These are phyloP conservation scores for Ogataea glucozyma DNA, from an alignment of 805 yeast genomes.

Conservation along the genomic window DNA sequence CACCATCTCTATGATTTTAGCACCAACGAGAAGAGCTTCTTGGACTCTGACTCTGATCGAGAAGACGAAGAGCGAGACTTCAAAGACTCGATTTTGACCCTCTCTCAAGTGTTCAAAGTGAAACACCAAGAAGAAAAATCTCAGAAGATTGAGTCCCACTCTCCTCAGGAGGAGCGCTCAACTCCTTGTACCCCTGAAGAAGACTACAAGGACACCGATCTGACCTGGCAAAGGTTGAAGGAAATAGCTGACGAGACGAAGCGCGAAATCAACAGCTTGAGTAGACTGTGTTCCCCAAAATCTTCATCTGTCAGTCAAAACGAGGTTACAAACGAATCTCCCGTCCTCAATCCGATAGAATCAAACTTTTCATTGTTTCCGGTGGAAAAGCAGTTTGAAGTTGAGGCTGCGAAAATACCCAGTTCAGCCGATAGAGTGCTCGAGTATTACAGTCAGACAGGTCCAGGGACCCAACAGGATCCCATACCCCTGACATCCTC, in stretches of 20 bases:
- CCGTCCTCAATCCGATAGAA: not conserved
- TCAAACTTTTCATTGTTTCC: constrained; percentile 19
- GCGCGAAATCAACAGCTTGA: not conserved
- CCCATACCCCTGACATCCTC: constrained; percentile 20
- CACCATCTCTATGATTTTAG: constrained; percentile 22
- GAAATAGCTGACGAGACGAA: constrained; percentile 8
- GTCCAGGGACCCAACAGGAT: constrained; percentile 19
- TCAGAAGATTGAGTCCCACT: not conserved
- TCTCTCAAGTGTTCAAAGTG: constrained; percentile 20
- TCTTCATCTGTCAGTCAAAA: no score
- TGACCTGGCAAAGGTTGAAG: constrained; percentile 11
- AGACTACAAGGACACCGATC: constrained; percentile 11
- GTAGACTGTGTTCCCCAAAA: no score
- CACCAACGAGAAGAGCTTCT: constrained; percentile 19
- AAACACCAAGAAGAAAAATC: not conserved
- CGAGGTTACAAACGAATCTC: not conserved
- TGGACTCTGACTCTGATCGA: constrained; percentile 17
- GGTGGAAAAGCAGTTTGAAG: not conserved
- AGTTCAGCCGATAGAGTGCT: not conserved
- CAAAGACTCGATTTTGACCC: constrained; percentile 15
- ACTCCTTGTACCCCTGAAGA: constrained; percentile 21
- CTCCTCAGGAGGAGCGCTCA: constrained; percentile 3
- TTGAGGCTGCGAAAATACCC: constrained; percentile 3
- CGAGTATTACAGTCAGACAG: constrained; percentile 1
- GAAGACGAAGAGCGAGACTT: constrained; percentile 2